Evolutionary conservation across 306 rosid genomes (phyloP).

Genomic region (Mimosa bimucronata): DNA sequence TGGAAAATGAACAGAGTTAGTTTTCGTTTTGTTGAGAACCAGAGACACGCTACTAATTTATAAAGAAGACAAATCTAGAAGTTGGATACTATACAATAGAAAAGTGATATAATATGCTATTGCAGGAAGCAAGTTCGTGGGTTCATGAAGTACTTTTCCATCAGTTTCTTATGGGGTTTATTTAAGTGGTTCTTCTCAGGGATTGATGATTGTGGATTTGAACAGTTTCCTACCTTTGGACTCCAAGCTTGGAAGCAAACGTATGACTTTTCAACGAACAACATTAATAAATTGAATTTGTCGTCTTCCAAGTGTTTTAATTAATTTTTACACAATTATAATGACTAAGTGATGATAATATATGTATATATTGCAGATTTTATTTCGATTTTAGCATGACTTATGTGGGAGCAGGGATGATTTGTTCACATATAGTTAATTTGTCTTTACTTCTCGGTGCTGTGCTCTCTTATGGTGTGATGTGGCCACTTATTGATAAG

Average conservation of each 20-base stretch:
- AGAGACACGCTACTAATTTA: neutral
- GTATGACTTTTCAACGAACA: conserved; percentile 41
- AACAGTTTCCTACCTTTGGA: conserved; percentile 91
- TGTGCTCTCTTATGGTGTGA: conserved; percentile 72
- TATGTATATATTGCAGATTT: conserved; percentile 63
- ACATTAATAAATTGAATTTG: conserved; percentile 1
- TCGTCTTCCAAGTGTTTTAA: neutral
- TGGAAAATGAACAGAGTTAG: neutral
- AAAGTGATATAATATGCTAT: neutral
- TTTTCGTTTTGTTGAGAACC: neutral
- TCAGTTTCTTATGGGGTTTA: conserved; percentile 86
- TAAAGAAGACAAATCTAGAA: neutral
- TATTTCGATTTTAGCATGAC: conserved; percentile 80
- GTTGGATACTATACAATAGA: neutral
- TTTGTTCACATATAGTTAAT: conserved; percentile 87
- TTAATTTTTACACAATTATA: conserved; percentile 15
- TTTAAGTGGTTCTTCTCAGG: conserved; percentile 96
- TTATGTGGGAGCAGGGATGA: conserved; percentile 97
- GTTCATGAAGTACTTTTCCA: conserved; percentile 77
- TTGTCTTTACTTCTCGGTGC: conserved; percentile 90
- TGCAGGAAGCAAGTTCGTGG: conserved; percentile 84
- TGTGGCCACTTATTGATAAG: conserved; percentile 79
- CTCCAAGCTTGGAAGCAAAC: conserved; percentile 88
- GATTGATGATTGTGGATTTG: conserved; percentile 74
- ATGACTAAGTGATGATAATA: neutral